Percentiles rank a stretch among this genome's conserved stretches.
Evolutionary conservation across 306 rosid species (phyloP).

Genomic region (Delonix regia): DNA sequence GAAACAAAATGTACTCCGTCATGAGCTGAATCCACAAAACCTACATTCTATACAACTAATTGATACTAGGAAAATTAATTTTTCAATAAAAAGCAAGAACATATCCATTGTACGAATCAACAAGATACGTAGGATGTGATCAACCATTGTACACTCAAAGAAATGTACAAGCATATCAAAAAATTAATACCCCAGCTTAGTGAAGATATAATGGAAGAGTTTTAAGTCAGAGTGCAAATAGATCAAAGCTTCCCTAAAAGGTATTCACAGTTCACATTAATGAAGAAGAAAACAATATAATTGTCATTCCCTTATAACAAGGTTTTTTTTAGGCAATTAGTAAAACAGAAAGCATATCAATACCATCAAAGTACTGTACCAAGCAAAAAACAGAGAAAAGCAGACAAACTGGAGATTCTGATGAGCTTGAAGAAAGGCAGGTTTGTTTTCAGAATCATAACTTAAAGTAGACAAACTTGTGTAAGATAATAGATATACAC

Average conservation of each 20-base stretch:
- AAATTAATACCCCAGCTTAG: no score
- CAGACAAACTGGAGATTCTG: neutral
- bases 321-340: no score
- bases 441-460: constrained; percentile 30
- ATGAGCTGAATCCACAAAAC: neutral
- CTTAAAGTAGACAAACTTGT: neutral
- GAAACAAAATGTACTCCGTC: neutral
- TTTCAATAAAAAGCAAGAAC: neutral
- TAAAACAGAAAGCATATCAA: no score
- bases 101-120: neutral
- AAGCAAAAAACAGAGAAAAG: neutral
- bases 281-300: neutral
- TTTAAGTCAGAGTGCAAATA: no score
- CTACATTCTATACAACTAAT: neutral
- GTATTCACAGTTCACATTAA: neutral
- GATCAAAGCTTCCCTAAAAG: neutral
- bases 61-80: neutral
- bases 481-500: neutral
- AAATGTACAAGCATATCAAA: neutral
- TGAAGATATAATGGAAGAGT: no score
- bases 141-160: neutral
- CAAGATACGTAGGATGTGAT: neutral
- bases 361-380: no score
- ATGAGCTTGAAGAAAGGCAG: neutral
- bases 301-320: no score